These are phyloP conservation scores for Globisporangium nodosum DNA, from an alignment of 352 stramenopile species.

Conservation along the genomic window DNA sequence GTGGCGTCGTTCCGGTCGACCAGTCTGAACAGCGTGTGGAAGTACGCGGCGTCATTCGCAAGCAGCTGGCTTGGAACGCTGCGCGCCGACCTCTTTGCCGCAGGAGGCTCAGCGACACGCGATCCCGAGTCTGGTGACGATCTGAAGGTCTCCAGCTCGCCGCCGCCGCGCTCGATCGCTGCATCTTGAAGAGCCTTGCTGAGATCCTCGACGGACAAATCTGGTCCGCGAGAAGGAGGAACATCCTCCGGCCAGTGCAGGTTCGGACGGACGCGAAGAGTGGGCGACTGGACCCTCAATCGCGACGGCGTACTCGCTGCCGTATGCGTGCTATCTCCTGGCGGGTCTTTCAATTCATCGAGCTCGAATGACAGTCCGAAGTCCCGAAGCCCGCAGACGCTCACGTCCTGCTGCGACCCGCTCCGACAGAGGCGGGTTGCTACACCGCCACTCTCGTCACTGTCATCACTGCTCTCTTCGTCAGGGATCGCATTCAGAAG, in stretches of 20 bases:
- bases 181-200: constrained; percentile 16
- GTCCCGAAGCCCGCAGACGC: not conserved
- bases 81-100: constrained; percentile 13
- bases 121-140: too few relatives aligned
- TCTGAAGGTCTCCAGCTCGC: not conserved
- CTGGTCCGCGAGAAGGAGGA: constrained; percentile 40
- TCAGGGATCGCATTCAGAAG: constrained; percentile 52
- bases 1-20: constrained; percentile 45
- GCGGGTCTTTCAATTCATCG: not conserved
- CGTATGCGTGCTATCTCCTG: not conserved
- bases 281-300: constrained; percentile 29
- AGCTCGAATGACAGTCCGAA: not conserved
- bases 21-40: constrained; percentile 53
- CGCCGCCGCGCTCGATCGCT: not conserved
- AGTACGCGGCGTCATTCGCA: constrained; percentile 48
- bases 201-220: constrained; percentile 29
- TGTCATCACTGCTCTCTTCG: constrained; percentile 26
- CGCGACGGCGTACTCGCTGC: not conserved
- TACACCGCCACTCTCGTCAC: not conserved
- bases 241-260: constrained; percentile 33
- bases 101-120: not conserved
- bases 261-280: constrained; percentile 29
- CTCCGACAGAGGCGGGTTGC: too few relatives aligned
- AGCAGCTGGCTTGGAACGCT: constrained; percentile 45
- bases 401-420: not conserved